These are phyloP conservation scores for Ogataea pilisensis DNA, from an alignment of 805 yeast species.

Conservation along the genomic window DNA sequence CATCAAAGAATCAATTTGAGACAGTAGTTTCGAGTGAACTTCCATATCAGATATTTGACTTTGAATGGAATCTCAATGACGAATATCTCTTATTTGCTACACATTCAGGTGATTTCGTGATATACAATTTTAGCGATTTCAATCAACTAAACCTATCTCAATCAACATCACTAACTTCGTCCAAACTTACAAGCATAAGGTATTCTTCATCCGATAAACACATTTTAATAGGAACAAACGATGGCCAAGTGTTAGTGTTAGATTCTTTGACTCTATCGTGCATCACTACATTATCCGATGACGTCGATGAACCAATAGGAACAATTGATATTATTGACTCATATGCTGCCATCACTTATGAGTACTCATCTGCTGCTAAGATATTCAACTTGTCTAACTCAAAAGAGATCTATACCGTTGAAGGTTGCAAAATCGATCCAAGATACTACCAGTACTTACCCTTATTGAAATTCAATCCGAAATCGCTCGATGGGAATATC, in stretches of 20 bases:
- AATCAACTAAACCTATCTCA: slow-evolving; percentile 8
- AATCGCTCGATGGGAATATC: slow-evolving; percentile 4
- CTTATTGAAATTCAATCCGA: slow-evolving; percentile 19
- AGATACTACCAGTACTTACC: slow-evolving; percentile 7
- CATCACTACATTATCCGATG: slow-evolving; percentile 27
- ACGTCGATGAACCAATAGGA: slow-evolving; percentile 40
- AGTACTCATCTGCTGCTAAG: slow-evolving; percentile 33
- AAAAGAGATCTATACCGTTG: slow-evolving; percentile 23
- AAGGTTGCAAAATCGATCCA: slow-evolving; percentile 23
- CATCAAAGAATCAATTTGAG: slow-evolving; percentile 23
- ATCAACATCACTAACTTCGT: slow-evolving; percentile 30
- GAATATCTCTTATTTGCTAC: slow-evolving; percentile 33
- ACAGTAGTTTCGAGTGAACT: slow-evolving; percentile 21
- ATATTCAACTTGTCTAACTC: slow-evolving; percentile 31
- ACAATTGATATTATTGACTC: slow-evolving; percentile 36
- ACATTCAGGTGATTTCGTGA: slow-evolving; percentile 34
- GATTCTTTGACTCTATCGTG: slow-evolving; percentile 33
- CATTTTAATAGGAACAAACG: slow-evolving; percentile 41
- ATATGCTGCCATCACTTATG: slow-evolving; percentile 38
- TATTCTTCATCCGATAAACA: slow-evolving; percentile 37
- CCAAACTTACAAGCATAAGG: slow-evolving; percentile 35
- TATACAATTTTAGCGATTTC: slow-evolving; percentile 19
- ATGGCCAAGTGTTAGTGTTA: slow-evolving; percentile 44
- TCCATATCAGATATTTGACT: slow-evolving; percentile 31
- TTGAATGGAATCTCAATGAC: slow-evolving; percentile 34